Base-by-base conservation (phyloP, 768 basidiomycete genomes). In the Pleurotus salmoneostramineus region DNA sequence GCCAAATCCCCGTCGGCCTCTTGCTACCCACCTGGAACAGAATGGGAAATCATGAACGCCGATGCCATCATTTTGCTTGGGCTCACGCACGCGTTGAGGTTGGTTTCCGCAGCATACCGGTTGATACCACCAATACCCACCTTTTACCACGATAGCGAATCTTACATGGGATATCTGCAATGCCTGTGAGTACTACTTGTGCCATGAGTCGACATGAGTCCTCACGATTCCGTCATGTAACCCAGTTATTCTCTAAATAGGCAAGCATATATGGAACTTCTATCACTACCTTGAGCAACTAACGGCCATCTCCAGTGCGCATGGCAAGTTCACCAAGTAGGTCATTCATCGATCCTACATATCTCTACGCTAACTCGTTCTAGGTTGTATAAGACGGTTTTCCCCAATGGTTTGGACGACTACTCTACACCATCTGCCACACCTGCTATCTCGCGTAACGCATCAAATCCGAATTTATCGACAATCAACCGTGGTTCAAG, bases 1-100 rank as follows among this genome's bases (percentile, higher is more conserved):
- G 61, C 66, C 32, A 69, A 71, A 45, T 58, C 68, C 72, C 56
- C 76, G 74, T 62, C 47, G 62, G 54, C 68, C 72, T 58, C 74
- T 75, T 55, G 72, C 10, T 90, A 88, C 66, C 67, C 79, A 3
- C 72, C 85, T 1, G 89, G 88, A 5, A 67, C 87, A 6, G 90
- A 93, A 63, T 93, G 84, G 80, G 91, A 93, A 63, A 78, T 93
- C 40, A 66, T 92, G 8, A 81, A 85, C 61, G 86, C 91, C 0
- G 91, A 93, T 64, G 81, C 85, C 0, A 78, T 87, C 5, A 81
- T 93, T 4, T 69, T 93, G 40, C 74, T 87, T 5, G 91, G 89
- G 0, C 70, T 93, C 54, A 88, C 85, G 0, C 81, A 86, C 63
- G 89, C 86, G 6, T 69, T 91, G 42, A 84, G 83, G 89, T 88